Evolutionary conservation across 2,329 filamentous ascomycete genomes (phyloP), one percentile per base, ranked within the genome.

Genomic region (Ceratocystis destructans): DNA sequence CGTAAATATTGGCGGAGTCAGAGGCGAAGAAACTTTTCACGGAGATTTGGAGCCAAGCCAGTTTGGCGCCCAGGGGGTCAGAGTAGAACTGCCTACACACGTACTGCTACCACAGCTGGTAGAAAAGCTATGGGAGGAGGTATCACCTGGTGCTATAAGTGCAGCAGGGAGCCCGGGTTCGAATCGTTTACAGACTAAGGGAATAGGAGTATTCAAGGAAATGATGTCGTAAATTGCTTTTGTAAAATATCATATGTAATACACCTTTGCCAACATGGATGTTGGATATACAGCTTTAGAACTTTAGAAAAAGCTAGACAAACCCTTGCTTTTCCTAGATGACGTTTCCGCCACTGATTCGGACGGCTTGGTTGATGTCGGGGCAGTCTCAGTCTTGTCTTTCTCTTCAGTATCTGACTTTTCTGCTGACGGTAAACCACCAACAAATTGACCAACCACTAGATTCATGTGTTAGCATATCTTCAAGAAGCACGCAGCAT

Each of bases 1-100:
- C 53, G 78, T 96, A 67, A 97, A 96, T 72, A 81, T 96, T 68
- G 89, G 90, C n/a, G 89, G 90, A 8, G 86, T 91, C 31, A 81
- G 89, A 71, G 88, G 89, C 17, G 89, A 95, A 72, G 87, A 90
- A n/a, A 76, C 76, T 2, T 87, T 92, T 71, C 89, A 89, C 70
- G 76, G 74, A 1, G 77, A 82, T 67, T 71, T 88, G 57, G 75
- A 81, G n/a, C 77, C 78, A 1, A 72, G 73, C 1, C 82, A 84
- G 69, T 70, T 70, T 4, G 84, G 84, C 15, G 76, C 77, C 70
- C 74, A 77, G 55, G 82, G 80, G 5, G 80, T 84, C 20, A 78
- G 85, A 71, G 76, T 83, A 22, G 83, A 87, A 65, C 74, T 83
- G 69, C 77, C 81, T 57, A 85, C 82, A 1, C 81, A 86, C 66